phyloP scores from a whole-genome alignment of 441 rosid genomes.

The Syzygium malaccense region DNA sequence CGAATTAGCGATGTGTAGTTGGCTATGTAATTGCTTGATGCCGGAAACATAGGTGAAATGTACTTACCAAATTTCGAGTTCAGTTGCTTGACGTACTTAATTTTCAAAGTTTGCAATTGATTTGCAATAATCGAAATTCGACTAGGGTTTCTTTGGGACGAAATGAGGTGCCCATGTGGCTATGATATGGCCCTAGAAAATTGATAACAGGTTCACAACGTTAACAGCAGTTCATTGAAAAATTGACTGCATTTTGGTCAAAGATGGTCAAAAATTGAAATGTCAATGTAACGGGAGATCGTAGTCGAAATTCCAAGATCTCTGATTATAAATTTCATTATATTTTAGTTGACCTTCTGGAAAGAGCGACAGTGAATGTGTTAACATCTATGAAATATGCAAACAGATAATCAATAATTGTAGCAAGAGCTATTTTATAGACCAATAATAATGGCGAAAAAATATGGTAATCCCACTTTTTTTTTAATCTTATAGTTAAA shows the following conservation, averaged over 20 bases:
- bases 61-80: not conserved
- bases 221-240: not conserved
- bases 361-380: not conserved
- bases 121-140: not conserved
- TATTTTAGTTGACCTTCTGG: not conserved
- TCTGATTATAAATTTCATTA: not conserved
- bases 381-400: not conserved
- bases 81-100: not conserved
- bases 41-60: not conserved
- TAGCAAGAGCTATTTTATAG: not conserved
- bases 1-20: not conserved
- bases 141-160: not conserved
- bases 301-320: not conserved
- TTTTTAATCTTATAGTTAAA: not conserved
- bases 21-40: not conserved
- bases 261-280: not conserved
- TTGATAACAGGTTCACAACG: not conserved
- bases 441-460: not conserved
- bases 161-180: not conserved
- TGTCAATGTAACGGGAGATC: not conserved
- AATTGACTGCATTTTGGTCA: not conserved
- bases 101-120: not conserved
- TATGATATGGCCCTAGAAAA: not conserved
- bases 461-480: not conserved
- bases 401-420: no score